Evolutionary conservation across 2,329 filamentous ascomycete genomes (phyloP), one percentile per base, ranked within the genome.

Genomic region (Massarina eburnea): DNA sequence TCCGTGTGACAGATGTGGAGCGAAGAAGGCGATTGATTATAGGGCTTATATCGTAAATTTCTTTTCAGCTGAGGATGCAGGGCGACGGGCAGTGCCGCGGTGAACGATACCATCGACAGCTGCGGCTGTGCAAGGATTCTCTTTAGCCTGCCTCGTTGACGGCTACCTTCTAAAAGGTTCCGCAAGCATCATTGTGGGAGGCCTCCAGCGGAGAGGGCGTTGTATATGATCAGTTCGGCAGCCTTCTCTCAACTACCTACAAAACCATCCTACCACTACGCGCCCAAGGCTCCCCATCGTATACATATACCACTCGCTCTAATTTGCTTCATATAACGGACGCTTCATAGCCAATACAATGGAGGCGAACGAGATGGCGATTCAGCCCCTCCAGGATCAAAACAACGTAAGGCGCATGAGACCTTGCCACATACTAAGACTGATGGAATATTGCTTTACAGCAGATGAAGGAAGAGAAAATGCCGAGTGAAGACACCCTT

Each of bases 181-280:
- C 43, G 40, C 46, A 49, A 49, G 56, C 48, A 61, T 53, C 58
- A 48, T 46, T 39, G n/a, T 43, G 40, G 45, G 62, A 67, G 62
- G 64, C 64, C 64, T 59, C 49, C 61, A 62, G 46, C 39, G 33
- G 43, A 34, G 5, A 8, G 22, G 21, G 40, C 40, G 36, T 27
- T 37, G 30, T 63, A 64, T 64, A 64, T 59, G 27, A 62, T 35
- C 43, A 53, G 33, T 30, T 20, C 35, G 41, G 44, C 42, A 49
- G 47, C 46, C 50, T 53, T 39, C 59, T 55, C 42, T 48, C 21
- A 17, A 7, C 21, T 12, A 39, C 12, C 14, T 27, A 18, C 21
- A 35, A 22, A 14, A 24, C 30, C 34, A n/a, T n/a, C n/a, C n/a
- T n/a, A n/a, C n/a, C n/a, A n/a, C n/a, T n/a, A n/a, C n/a, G n/a